These are phyloP conservation scores for Populus trichocarpa DNA, from an alignment of 441 rosid genomes.

Conservation along the genomic window DNA sequence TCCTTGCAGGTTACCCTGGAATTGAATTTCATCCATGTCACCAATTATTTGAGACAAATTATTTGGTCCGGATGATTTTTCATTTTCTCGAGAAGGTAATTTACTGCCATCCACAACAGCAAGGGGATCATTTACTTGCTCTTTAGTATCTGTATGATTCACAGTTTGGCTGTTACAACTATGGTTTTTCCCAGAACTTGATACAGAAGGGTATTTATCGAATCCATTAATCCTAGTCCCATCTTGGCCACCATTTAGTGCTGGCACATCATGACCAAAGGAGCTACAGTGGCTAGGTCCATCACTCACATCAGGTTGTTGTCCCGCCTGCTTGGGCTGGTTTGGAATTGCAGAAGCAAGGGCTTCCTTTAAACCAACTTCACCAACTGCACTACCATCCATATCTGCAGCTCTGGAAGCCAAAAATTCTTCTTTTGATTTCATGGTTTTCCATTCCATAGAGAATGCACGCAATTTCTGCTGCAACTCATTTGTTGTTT, in stretches of 20 bases:
- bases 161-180: conserved; percentile 15
- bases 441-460: conserved; percentile 66
- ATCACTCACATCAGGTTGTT: conserved; percentile 23
- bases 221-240: conserved; percentile 33
- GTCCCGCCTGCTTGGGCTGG: conserved; percentile 18
- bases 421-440: conserved; percentile 67
- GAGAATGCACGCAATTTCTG: conserved; percentile 75
- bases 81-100: conserved; percentile 31
- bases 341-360: conserved; percentile 22
- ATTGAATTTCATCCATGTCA: conserved; percentile 31
- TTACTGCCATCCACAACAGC: conserved; percentile 29
- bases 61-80: conserved; percentile 36
- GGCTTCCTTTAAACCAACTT: conserved; percentile 36
- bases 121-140: conserved; percentile 26
- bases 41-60: conserved; percentile 33
- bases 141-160: conserved; percentile 18
- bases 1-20: conserved; percentile 34
- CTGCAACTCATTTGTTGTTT: conserved; percentile 71
- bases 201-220: conserved; percentile 23
- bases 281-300: conserved; percentile 20
- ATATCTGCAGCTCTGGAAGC: conserved; percentile 57
- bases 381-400: conserved; percentile 42
- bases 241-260: conserved; percentile 31
- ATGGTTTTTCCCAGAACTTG: conserved; percentile 27
- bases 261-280: conserved; percentile 32